Conservation (phyloP, 345 rosid genomes). For the Boechera retrofracta region DNA sequence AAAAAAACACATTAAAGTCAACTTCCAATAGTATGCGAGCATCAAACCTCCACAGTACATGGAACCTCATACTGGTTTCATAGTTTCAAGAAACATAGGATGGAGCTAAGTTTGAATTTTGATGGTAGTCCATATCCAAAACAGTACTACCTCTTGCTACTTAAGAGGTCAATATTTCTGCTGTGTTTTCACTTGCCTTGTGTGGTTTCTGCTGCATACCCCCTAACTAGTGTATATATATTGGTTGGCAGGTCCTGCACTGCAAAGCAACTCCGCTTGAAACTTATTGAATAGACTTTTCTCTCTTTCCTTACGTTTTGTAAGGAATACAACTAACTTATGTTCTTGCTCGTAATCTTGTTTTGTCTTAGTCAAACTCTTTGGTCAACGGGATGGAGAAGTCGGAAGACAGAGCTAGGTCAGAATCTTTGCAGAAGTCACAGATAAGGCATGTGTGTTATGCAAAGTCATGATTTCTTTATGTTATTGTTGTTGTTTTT, state of each 20-base stretch:
- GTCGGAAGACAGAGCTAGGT: conserved; percentile 64
- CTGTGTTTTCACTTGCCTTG: conserved; percentile 25
- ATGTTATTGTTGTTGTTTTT: conserved; percentile 26
- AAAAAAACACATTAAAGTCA: background rate
- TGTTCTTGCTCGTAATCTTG: conserved; percentile 26
- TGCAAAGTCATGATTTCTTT: conserved; percentile 42
- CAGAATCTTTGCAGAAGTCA: conserved; percentile 69
- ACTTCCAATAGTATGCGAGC: conserved; percentile 25
- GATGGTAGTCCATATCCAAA: conserved; percentile 32
- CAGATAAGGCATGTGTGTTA: conserved; percentile 60
- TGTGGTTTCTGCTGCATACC: conserved; percentile 31
- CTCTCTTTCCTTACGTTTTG: conserved; percentile 37
- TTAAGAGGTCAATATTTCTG: conserved; percentile 21
- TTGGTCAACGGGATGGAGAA: conserved; percentile 51
- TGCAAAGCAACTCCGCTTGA: conserved; percentile 64
- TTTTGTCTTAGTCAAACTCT: conserved; percentile 47
- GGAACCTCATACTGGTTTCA: background rate
- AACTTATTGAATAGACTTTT: conserved; percentile 44
- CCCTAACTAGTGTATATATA: conserved; percentile 67
- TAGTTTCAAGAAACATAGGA: conserved; percentile 28
- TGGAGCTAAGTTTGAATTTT: conserved; percentile 31
- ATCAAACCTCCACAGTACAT: conserved; percentile 8
- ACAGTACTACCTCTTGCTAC: conserved; percentile 12
- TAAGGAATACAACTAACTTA: conserved; percentile 32
- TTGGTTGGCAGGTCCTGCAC: conserved; percentile 76